Evolutionary conservation across 2,329 filamentous ascomycete species (phyloP).

Genomic region (Alternaria viburni): DNA sequence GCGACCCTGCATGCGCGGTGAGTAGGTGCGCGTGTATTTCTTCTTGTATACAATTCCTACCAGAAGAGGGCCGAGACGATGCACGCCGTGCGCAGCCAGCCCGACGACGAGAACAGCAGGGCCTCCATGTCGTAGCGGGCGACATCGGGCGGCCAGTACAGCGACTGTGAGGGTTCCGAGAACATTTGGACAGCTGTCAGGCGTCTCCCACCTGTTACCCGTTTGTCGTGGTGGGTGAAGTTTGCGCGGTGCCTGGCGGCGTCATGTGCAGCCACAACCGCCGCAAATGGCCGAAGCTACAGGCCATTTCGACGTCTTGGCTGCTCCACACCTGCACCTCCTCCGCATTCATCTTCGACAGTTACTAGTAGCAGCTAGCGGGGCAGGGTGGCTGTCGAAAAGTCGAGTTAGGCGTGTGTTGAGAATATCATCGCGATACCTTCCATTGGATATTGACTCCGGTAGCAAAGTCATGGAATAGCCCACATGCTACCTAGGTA

Average conservation of each 20-base stretch:
- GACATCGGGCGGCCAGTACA: slow-evolving; percentile 44
- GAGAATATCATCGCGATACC: not conserved
- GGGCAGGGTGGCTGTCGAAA: slow-evolving; percentile 3
- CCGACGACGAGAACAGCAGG: slow-evolving; percentile 42
- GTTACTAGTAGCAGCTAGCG: slow-evolving; percentile 1
- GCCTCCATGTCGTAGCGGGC: slow-evolving; percentile 46
- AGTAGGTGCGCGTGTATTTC: not conserved
- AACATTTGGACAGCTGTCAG: slow-evolving; percentile 33
- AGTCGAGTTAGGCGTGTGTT: not conserved
- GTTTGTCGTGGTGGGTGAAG: slow-evolving; percentile 4
- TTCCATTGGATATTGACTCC: not conserved
- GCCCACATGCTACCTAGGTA: not conserved
- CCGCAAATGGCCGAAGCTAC: slow-evolving; percentile 22
- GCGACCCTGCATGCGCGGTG: slow-evolving; percentile 67
- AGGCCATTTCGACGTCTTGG: slow-evolving; percentile 16
- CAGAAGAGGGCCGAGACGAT: slow-evolving; percentile 46
- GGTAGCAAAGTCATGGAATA: not conserved
- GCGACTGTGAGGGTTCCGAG: slow-evolving; percentile 37
- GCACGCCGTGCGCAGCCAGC: slow-evolving; percentile 45
- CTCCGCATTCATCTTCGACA: slow-evolving; percentile 3
- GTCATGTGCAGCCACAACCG: slow-evolving; percentile 8
- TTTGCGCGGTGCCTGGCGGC: not conserved
- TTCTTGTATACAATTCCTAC: slow-evolving; percentile 17
- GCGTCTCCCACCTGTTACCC: slow-evolving; percentile 15
- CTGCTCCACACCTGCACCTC: slow-evolving; percentile 12